Conservation (phyloP, 805 yeast species). For the Lipomyces starkeyi region DNA sequence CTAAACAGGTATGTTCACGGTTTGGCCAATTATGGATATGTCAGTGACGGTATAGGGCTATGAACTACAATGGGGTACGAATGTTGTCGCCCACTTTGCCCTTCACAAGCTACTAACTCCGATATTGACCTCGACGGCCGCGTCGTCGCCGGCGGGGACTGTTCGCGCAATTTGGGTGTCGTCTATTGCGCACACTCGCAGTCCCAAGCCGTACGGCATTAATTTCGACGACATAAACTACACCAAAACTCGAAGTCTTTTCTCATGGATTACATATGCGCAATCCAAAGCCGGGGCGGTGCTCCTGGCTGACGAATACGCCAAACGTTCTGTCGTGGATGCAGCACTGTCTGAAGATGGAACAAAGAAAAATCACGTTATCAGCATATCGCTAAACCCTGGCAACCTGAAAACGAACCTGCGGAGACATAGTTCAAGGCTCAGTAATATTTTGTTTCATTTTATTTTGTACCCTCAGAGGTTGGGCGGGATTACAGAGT, state of each 20-base stretch:
- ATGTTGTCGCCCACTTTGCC: conserved; percentile 55
- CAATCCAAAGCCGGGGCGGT: conserved; percentile 54
- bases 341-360: neutral
- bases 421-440: neutral
- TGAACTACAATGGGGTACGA: conserved; percentile 55
- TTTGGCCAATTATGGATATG: too few species aligned
- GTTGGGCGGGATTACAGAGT: conserved; percentile 19
- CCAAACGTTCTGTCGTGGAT: conserved; percentile 15
- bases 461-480: conserved; percentile 12
- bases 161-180: conserved; percentile 55
- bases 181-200: conserved; percentile 47
- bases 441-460: neutral
- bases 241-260: conserved; percentile 30
- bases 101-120: conserved; percentile 51
- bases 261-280: conserved; percentile 44
- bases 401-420: conserved; percentile 28
- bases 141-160: conserved; percentile 34
- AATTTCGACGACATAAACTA: conserved; percentile 46
- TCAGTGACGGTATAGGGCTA: conserved; percentile 43
- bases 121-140: conserved; percentile 47
- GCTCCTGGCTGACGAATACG: conserved; percentile 22
- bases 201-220: conserved; percentile 47
- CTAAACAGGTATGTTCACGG: conserved; percentile 45
- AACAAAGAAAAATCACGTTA: conserved; percentile 6
- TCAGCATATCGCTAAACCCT: conserved; percentile 29